Evolutionary conservation across 208 protist genomes (phyloP).

Genomic region (Wallacemonas rigidus): DNA sequence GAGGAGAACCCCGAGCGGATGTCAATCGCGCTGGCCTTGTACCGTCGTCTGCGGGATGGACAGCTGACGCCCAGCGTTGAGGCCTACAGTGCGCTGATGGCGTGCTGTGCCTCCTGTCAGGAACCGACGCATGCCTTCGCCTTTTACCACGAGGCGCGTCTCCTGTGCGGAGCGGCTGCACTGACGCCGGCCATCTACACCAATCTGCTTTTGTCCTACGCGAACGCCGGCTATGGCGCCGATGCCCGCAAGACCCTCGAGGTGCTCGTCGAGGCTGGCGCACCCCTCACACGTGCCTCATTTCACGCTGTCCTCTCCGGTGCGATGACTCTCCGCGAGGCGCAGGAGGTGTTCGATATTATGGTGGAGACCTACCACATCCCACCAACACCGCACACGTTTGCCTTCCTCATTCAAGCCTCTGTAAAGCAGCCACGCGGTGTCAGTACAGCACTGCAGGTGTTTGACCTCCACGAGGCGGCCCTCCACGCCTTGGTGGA

Average conservation of each 20-base stretch:
- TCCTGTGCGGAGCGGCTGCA: slow-evolving; percentile 38
- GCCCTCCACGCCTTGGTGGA: slow-evolving; percentile 39
- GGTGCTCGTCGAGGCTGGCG: slow-evolving; percentile 80
- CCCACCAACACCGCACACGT: slow-evolving; percentile 71
- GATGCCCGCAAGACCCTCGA: slow-evolving; percentile 75
- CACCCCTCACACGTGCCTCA: slow-evolving; percentile 60
- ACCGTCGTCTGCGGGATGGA: slow-evolving; percentile 76
- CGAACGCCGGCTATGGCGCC: slow-evolving; percentile 55
- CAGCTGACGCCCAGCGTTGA: slow-evolving; percentile 43
- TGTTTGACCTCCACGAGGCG: slow-evolving; percentile 80
- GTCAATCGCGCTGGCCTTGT: slow-evolving; percentile 74
- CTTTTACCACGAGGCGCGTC: slow-evolving; percentile 82
- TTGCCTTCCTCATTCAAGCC: slow-evolving; percentile 61
- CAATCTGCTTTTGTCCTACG: slow-evolving; percentile 76
- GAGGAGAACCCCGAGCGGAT: slow-evolving; percentile 56
- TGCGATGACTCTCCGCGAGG: slow-evolving; percentile 64
- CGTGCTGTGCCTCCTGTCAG: slow-evolving; percentile 57
- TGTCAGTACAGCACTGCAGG: slow-evolving; percentile 49
- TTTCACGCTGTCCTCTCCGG: slow-evolving; percentile 79
- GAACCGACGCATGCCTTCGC: slow-evolving; percentile 85
- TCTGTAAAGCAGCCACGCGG: slow-evolving; percentile 35
- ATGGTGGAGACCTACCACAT: slow-evolving; percentile 73
- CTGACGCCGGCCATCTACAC: slow-evolving; percentile 73
- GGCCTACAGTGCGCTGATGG: slow-evolving; percentile 82
- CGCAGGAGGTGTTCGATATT: slow-evolving; percentile 64